Evolutionary conservation across 805 yeast genomes (phyloP), one percentile per base, ranked within the genome.

Genomic region (Metschnikowia orientalis): DNA sequence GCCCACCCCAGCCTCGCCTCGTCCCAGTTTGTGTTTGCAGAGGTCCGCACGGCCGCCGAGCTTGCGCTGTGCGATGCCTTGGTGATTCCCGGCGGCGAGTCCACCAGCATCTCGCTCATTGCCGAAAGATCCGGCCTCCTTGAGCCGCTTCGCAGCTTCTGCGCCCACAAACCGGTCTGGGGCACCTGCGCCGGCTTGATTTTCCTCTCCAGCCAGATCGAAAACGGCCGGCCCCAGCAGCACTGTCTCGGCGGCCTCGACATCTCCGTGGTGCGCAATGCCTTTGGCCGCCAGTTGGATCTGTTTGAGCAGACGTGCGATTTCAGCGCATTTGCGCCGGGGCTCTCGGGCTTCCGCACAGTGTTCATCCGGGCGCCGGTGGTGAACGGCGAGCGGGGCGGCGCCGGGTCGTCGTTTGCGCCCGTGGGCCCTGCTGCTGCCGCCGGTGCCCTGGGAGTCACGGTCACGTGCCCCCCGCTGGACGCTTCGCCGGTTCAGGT

Each of bases 171-270:
- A 40, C 78, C 84, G 1, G 71, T 77, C 8, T 84, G 94, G 94
- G 94, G 94, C 0, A 84, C 94, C 1, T 84, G 94, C 56, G 94
- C 94, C 3, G 94, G 94, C 2, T 60, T 84, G 45, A 83, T 84
- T 32, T 67, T 82, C 42, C 60, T 84, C 15, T 71, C 88, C 6
- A 63, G 69, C 35, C 63, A 67, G 28, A 61, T 79, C 22, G 59
- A 67, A 10, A 70, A 75, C 47, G 80, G 77, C 13, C 67, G 68
- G 29, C 66, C 63, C 1, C 69, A 72, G 14, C 81, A 82, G 42
- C 59, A 71, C 36, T 53, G 77, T 3, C 59, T 84, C 25, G 83
- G 86, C 1, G 84, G 81, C 1, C 56, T 84, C 48, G 74, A 77
- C 44, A 75, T 83, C 4, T 63, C 67, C 20, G 85, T 82, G 14